Evolutionary conservation across 768 basidiomycete species (phyloP).

Genomic region (Kwoniella europaea): DNA sequence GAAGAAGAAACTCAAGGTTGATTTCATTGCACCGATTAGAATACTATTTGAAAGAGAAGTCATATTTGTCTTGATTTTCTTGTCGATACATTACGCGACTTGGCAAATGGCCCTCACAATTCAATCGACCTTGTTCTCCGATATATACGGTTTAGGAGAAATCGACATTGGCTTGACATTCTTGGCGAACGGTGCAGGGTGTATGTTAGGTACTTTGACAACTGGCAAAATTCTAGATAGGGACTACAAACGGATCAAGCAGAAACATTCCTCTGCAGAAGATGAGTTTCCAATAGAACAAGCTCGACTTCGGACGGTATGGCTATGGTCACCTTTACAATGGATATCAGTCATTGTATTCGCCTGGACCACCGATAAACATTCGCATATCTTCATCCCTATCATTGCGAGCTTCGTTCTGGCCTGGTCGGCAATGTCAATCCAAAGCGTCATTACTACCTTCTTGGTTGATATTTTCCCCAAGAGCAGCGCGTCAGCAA

Average conservation of each 20-base stretch:
- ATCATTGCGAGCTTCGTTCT: slow-evolving; percentile 8
- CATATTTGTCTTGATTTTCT: slow-evolving; percentile 44
- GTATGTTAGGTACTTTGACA: slow-evolving; percentile 15
- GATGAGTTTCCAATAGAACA: slow-evolving; percentile 16
- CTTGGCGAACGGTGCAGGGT: slow-evolving; percentile 10
- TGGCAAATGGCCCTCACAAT: slow-evolving; percentile 39
- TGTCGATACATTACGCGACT: slow-evolving; percentile 51
- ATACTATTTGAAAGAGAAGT: slow-evolving; percentile 52
- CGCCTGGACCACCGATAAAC: slow-evolving; percentile 14
- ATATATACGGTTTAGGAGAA: slow-evolving; percentile 67
- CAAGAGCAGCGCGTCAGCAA: slow-evolving; percentile 8
- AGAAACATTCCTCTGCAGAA: background rate
- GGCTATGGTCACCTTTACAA: slow-evolving; percentile 8
- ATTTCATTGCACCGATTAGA: slow-evolving; percentile 16
- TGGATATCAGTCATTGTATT: slow-evolving; percentile 3
- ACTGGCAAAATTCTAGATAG: slow-evolving; percentile 16
- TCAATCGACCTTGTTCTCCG: slow-evolving; percentile 65
- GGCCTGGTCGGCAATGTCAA: slow-evolving; percentile 23
- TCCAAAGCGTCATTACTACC: slow-evolving; percentile 8
- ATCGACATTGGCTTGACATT: slow-evolving; percentile 68
- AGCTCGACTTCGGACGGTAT: slow-evolving; percentile 2
- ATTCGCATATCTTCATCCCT: slow-evolving; percentile 7
- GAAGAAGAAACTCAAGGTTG: background rate
- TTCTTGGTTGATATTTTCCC: slow-evolving; percentile 19
- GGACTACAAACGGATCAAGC: slow-evolving; percentile 10